These are phyloP conservation scores for Tylopilus intermedius DNA, from an alignment of 768 basidiomycete species.

Conservation along the genomic window DNA sequence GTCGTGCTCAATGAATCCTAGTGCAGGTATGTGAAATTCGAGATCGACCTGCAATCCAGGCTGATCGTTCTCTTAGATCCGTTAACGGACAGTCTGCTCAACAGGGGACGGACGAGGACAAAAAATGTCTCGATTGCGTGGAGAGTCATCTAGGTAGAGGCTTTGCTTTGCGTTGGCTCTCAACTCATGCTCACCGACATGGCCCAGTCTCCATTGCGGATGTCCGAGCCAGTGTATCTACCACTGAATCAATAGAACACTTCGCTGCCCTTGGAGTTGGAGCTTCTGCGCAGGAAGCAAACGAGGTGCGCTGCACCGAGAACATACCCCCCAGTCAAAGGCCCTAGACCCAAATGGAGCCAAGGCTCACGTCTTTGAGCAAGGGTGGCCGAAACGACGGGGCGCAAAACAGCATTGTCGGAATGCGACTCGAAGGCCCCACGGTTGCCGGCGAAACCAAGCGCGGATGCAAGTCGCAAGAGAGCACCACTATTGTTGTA, in stretches of 20 bases:
- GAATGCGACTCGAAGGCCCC: not conserved
- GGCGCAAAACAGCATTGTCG: not conserved
- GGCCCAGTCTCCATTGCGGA: not conserved
- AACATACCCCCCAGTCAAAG: not conserved
- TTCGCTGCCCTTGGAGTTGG: not conserved
- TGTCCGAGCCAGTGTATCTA: not conserved
- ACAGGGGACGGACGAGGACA: not conserved
- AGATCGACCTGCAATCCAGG: not conserved
- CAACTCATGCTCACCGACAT: not conserved
- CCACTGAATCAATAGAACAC: not conserved
- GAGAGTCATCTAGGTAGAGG: conserved; percentile 1
- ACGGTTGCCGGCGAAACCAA: not conserved
- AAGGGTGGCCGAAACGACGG: not conserved
- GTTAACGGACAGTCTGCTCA: not conserved
- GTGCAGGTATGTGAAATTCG: conserved; percentile 1
- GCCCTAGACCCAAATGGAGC: not conserved
- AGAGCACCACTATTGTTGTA: not conserved
- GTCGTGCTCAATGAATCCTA: not conserved
- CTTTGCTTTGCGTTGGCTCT: not conserved
- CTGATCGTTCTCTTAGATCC: conserved; percentile 1
- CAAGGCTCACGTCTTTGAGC: not conserved
- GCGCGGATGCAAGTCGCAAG: not conserved
- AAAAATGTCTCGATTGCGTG: not conserved
- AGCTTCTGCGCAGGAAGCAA: not conserved
- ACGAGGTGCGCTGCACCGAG: not conserved